phyloP scores from a whole-genome alignment of 192 early-diverging fungal species.

The Mortierella alpina region DNA sequence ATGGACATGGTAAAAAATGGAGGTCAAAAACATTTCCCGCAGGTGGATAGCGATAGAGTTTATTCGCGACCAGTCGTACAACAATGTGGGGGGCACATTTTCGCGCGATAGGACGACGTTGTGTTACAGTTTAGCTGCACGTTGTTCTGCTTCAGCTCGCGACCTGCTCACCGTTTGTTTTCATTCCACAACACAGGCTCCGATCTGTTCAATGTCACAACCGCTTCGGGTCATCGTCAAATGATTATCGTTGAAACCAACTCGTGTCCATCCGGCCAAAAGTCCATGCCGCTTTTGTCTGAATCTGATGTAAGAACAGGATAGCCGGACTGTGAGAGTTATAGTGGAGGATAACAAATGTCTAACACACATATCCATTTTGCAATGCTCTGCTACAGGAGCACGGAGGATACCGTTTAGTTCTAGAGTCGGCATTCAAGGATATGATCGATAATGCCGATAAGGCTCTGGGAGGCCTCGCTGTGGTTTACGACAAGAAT shows the following conservation, averaged over 20 bases:
- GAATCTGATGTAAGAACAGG: constrained; percentile 75
- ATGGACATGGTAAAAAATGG: constrained; percentile 1
- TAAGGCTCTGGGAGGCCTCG: constrained; percentile 74
- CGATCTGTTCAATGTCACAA: constrained; percentile 91
- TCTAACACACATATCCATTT: background rate
- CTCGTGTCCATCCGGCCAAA: constrained; percentile 90
- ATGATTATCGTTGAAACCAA: constrained; percentile 96
- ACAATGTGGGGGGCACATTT: constrained; percentile 13
- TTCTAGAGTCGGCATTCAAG: constrained; percentile 82
- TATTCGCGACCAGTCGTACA: constrained; percentile 13
- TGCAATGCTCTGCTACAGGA: constrained; percentile 40
- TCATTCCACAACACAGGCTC: constrained; percentile 62
- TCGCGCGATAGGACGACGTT: background rate
- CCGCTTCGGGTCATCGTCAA: constrained; percentile 83
- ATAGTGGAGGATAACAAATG: too few species aligned
- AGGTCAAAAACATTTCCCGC: background rate
- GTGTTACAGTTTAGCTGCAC: background rate
- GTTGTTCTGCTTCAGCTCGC: background rate
- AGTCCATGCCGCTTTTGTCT: constrained; percentile 88
- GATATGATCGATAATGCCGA: constrained; percentile 75
- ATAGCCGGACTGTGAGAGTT: too few species aligned
- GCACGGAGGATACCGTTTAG: constrained; percentile 82
- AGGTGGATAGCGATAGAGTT: background rate
- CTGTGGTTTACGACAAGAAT: constrained; percentile 90
- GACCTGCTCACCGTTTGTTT: constrained; percentile 1